Conservation (phyloP, 108 stramenopile genomes). For the Fragilaria crotonensis region DNA sequence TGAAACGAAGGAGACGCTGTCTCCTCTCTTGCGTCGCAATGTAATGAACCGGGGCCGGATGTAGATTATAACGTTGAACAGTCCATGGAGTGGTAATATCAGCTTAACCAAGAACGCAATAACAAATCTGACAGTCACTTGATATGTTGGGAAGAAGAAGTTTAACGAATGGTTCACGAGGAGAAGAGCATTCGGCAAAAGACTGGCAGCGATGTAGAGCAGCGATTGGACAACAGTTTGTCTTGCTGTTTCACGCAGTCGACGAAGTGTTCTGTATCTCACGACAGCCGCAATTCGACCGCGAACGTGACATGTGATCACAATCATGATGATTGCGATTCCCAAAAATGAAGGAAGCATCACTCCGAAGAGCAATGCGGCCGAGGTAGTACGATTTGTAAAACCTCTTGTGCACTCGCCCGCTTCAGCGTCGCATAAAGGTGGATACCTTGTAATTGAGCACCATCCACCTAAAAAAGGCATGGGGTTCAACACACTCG, state of each 20-base stretch:
- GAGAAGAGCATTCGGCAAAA: neutral
- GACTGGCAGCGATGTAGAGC: neutral
- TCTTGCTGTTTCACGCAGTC: no score
- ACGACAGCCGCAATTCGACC: neutral
- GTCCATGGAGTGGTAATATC: conserved; percentile 41
- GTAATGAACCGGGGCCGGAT: conserved; percentile 15
- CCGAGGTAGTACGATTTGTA: neutral
- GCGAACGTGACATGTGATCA: neutral
- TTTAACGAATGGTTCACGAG: no score
- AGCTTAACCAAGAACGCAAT: neutral
- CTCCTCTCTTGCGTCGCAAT: conserved; percentile 1
- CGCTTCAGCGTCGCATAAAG: neutral
- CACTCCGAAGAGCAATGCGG: neutral
- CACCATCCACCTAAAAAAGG: neutral
- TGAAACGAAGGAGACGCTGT: neutral
- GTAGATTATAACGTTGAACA: conserved; percentile 35
- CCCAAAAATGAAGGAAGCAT: neutral
- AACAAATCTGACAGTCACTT: neutral
- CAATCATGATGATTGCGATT: neutral
- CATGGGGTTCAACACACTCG: neutral
- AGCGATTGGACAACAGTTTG: neutral
- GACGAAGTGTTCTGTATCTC: neutral
- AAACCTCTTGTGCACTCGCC: neutral
- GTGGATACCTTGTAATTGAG: neutral
- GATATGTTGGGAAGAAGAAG: neutral